Evolutionary conservation across 2,329 filamentous ascomycete genomes (phyloP).

Genomic region (Sclerotinia borealis): DNA sequence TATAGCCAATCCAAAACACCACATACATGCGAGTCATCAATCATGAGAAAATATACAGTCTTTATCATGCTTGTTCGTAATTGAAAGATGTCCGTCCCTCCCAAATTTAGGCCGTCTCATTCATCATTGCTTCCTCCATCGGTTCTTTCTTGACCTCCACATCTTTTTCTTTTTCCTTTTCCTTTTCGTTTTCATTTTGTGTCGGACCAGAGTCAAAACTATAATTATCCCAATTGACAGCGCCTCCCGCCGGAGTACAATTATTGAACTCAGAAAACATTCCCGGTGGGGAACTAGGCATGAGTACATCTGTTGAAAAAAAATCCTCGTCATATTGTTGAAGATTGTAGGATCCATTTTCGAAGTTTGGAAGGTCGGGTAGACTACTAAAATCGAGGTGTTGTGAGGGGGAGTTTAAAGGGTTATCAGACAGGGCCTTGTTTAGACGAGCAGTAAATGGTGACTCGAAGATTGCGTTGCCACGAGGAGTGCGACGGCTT

Average conservation of each 20-base stretch:
- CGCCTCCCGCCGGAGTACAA: neutral
- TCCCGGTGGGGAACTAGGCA: slow-evolving; percentile 41
- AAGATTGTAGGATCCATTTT: slow-evolving; percentile 10
- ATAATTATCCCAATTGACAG: slow-evolving; percentile 7
- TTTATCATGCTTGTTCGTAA: neutral
- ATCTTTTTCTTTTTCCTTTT: neutral
- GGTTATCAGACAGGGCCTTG: slow-evolving; percentile 29
- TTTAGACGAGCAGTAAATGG: slow-evolving; percentile 33
- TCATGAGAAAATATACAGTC: neutral
- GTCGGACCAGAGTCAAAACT: neutral
- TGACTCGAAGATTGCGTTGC: slow-evolving; percentile 29
- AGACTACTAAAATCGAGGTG: slow-evolving; percentile 33
- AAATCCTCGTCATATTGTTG: slow-evolving; percentile 35
- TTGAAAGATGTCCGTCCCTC: neutral
- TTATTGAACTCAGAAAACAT: slow-evolving; percentile 30
- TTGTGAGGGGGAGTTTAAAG: slow-evolving; percentile 24
- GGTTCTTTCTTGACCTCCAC: slow-evolving; percentile 23
- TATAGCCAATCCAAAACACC: neutral
- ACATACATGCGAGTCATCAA: neutral
- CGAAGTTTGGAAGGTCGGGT: slow-evolving; percentile 27
- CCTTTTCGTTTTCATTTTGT: neutral
- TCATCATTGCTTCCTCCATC: neutral
- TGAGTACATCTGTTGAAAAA: slow-evolving; percentile 39
- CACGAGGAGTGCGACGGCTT: slow-evolving; percentile 26
- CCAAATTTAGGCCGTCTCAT: neutral